A percentile compares a stretch with the other conserved stretches of the same genome.
Conservation (phyloP, 2,329 filamentous ascomycete genomes). For the Aspergillus fischeri region DNA sequence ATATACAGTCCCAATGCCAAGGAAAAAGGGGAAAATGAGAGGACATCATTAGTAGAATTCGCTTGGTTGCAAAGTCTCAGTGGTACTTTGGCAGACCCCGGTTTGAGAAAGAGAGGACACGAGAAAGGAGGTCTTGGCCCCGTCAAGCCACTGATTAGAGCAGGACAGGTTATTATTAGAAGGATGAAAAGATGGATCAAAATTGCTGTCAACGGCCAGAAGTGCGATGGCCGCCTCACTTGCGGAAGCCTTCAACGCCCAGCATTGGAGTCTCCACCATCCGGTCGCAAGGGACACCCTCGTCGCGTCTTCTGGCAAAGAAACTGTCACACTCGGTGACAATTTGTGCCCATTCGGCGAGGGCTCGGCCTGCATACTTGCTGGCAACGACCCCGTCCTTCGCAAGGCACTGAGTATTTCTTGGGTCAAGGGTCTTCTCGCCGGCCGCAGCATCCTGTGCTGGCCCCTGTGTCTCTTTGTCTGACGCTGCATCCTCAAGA, state of each 20-base stretch:
- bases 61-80: neutral
- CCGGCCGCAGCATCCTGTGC: neutral
- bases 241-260: slow-evolving; percentile 59
- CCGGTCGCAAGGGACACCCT: slow-evolving; percentile 56
- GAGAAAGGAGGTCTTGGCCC: neutral
- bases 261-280: slow-evolving; percentile 60
- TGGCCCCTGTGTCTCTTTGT: neutral
- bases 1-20: neutral
- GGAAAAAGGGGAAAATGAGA: neutral
- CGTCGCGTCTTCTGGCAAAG: slow-evolving; percentile 57
- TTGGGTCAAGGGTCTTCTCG: slow-evolving; percentile 7
- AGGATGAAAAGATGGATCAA: neutral
- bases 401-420: slow-evolving; percentile 11
- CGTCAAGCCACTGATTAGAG: neutral
- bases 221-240: slow-evolving; percentile 18
- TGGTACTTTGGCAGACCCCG: neutral
- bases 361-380: slow-evolving; percentile 59
- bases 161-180: neutral
- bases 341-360: slow-evolving; percentile 61
- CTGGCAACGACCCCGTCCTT: slow-evolving; percentile 38
- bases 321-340: slow-evolving; percentile 61
- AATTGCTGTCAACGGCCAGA: neutral
- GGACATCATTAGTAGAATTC: neutral
- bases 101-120: neutral
- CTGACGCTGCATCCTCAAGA: slow-evolving; percentile 6